Evolutionary conservation across 23 red algal species (phyloP).

Genomic region (Chondrus crispus): DNA sequence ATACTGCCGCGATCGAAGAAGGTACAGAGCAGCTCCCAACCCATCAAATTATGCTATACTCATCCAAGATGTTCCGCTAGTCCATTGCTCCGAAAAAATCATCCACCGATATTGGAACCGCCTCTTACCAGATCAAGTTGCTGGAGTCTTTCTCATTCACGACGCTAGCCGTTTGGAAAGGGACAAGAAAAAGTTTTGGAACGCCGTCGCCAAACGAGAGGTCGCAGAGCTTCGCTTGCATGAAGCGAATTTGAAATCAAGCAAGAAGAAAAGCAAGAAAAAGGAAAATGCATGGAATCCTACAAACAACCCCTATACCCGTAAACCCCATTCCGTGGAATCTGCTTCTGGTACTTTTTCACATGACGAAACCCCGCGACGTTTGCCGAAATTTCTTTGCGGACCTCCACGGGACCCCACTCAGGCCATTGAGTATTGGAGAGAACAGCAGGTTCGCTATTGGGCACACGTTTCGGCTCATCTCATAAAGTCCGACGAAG

Average conservation of each 20-base stretch:
- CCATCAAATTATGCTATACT: constrained; percentile 65
- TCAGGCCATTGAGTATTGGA: constrained; percentile 68
- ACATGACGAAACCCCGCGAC: too few species aligned
- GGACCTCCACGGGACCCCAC: constrained; percentile 1
- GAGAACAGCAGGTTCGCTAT: constrained; percentile 49
- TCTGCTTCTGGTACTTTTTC: too few species aligned
- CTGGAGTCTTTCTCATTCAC: constrained; percentile 22
- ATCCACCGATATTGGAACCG: constrained; percentile 62
- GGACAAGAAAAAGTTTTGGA: constrained; percentile 55
- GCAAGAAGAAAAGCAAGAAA: background rate
- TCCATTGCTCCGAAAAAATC: constrained; percentile 16
- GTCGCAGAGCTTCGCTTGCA: too few species aligned
- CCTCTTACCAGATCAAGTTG: constrained; percentile 48
- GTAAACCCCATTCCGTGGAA: too few species aligned
- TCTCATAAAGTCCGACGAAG: constrained; percentile 5
- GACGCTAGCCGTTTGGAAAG: constrained; percentile 14
- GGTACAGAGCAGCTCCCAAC: constrained; percentile 38
- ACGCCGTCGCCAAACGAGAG: constrained; percentile 51
- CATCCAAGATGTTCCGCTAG: constrained; percentile 40
- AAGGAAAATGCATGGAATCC: too few species aligned
- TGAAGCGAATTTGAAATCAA: background rate
- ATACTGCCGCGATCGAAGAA: constrained; percentile 29
- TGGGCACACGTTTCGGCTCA: constrained; percentile 20
- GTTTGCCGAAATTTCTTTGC: constrained; percentile 20
- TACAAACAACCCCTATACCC: constrained; percentile 28